Evolutionary conservation across 1,139 yeast species (phyloP), one percentile per base, ranked within the genome.

Genomic region (Geotrichum australiense): DNA sequence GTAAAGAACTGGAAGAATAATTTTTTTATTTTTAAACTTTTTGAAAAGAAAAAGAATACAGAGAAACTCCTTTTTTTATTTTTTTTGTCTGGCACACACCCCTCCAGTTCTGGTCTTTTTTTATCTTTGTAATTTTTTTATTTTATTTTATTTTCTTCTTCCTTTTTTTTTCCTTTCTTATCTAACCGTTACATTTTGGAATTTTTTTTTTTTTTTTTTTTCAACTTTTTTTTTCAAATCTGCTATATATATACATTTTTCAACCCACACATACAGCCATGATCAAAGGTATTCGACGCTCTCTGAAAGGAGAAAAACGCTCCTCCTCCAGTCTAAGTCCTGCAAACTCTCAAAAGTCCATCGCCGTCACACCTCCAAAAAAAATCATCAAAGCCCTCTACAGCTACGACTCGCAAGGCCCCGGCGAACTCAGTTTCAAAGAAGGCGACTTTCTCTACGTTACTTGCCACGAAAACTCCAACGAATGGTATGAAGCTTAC

Each of bases 391-490:
- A 79, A 50, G 97, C 97, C 1, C 65, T 82, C 20, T 79, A 77
- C 55, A 82, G 80, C 55, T 87, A 89, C 60, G 68, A 68, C 33
- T 83, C 95, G 1, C 91, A 80, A 53, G 82, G 85, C 8, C 80
- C 87, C 0, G 89, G 86, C 22, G 97, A 89, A 59, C 70, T 91
- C 34, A 71, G 76, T 35, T 91, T 89, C 58, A 56, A 61, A 40
- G 77, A 79, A 53, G 96, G 96, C 23, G 96, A 89, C 57, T 87
- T 87, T 57, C 85, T 89, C 62, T 89, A 86, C 57, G 93, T 91
- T 5, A 67, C 79, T 18, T 72, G 74, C 38, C 75, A 74, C 47
- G 82, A 78, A 51, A 68, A 71, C 37, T 77, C 73, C 44, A 65
- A 72, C 36, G 85, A 83, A 38, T 86, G 94, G 91, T 85, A 78